Base-by-base conservation (phyloP, 805 yeast genomes). In the Saccharomyces jurei region DNA sequence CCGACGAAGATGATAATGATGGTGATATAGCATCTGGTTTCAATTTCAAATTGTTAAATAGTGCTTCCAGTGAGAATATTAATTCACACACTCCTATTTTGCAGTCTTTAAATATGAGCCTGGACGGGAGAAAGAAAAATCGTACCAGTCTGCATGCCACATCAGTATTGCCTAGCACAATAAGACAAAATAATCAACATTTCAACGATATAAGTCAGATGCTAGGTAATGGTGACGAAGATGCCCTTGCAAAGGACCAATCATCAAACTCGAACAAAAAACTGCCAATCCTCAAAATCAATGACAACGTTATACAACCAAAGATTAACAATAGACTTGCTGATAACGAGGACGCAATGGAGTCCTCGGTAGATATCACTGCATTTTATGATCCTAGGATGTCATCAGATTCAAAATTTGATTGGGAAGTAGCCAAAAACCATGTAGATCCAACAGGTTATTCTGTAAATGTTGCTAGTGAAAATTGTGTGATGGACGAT, bases 331-430 rank as follows among this genome's bases (percentile, higher is more conserved):
- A 17, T 4, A 36, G 22, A 36, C 13, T 36, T 14, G 63, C 60
- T n/a, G 53, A 55, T 46, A 41, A 56, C 0, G 60, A 56, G 29
- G 52, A 52, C 5, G 59, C 65, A 4, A 50, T 63, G 4, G 69
- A 69, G 50, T 60, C 71, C 0, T 69, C 75, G 3, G 71, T 71
- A 29, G 76, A 73, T 54, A 71, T 73, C 4, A 73, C 76, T 1
- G 71, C 74, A 1, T 59, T 74, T 41, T 71, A 70, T 50, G 63
- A 62, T 26, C 54, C 59, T 14, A 60, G 44, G 2, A 36, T 36
- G 44, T 36, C 44, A 36, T 36, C 44, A 8, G 44, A 36, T n/a
- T 36, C 44, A 4, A 36, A 36, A 36, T 36, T 36, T 21, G 44
- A 36, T 36, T 36, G 44, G 44, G 44, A 36, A 17, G 22, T 17